Conservation (phyloP, 306 rosid genomes). For the Glycine soja region DNA sequence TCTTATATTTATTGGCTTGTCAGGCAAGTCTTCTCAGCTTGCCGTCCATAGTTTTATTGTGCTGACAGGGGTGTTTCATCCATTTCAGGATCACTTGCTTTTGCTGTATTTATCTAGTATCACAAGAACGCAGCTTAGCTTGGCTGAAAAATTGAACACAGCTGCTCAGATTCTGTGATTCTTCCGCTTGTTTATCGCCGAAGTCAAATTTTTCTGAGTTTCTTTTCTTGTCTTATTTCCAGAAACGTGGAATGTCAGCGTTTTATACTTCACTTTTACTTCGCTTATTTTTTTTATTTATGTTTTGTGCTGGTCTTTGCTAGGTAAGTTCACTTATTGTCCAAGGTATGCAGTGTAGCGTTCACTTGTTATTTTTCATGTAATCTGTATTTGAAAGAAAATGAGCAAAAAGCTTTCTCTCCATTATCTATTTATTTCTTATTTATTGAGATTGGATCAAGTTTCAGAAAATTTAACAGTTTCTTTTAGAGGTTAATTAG, state of each 20-base stretch:
- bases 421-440: neutral
- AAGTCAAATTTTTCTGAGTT: constrained; percentile 21
- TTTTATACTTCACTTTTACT: constrained; percentile 12
- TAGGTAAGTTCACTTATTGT: constrained; percentile 41
- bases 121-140: constrained; percentile 84
- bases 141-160: constrained; percentile 93
- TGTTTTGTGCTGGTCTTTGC: constrained; percentile 44
- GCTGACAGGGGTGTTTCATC: constrained; percentile 16
- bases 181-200: neutral
- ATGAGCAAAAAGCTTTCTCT: neutral
- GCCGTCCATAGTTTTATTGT: neutral
- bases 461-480: neutral
- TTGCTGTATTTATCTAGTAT: constrained; percentile 86
- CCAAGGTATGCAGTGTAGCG: constrained; percentile 8
- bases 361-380: constrained; percentile 22
- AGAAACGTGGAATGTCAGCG: constrained; percentile 26
- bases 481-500: neutral
- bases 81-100: constrained; percentile 80
- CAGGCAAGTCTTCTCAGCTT: neutral
- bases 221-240: constrained; percentile 24
- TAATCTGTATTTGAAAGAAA: neutral
- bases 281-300: neutral
- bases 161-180: constrained; percentile 90
- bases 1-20: constrained; percentile 7
- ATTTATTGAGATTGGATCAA: neutral